Base-by-base conservation (phyloP, 2,329 filamentous ascomycete species). In the Monosporascus sp. region DNA sequence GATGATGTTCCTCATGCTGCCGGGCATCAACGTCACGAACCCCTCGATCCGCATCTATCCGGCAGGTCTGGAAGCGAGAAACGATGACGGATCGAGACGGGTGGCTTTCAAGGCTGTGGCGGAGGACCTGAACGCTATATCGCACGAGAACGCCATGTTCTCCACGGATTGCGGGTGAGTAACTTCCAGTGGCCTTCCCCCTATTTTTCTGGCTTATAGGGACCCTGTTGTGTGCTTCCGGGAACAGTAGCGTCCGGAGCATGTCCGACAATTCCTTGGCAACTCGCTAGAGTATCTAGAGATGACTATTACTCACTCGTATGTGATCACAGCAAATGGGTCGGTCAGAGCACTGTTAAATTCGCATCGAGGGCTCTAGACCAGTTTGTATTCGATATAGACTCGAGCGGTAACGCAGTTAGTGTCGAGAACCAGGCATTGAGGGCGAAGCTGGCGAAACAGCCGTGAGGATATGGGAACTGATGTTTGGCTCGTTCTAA, bases 301-400 rank as follows among this genome's bases (percentile, higher is more conserved):
- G 11, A 14, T 5, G 5, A 3, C 9, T 14, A 34, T 34, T 34
- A 14, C 31, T 34, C 9, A 34, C 31, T 34, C 9, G 11, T 34
- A 34, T 11, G 31, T 14, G 31, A 5, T 34, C 11, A 5, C 31
- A 34, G 31, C 3, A 63, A 63, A 1, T 66, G 62, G 65, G 60
- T 66, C 18, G 55, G 57, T 25, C 64, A 64, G 55, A 62, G 60
- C 17, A 52, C 58, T 9, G 60, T 58, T 1, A 62, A 65, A 11
- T 66, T 65, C 22, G 63, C 62, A 34, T 56, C 63, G 31, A 62
- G 63, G 54, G 62, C 63, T 49, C 58, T 67, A 1, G 65, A 67
- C 15, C 62, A 65, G 53, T 66, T 66, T 42, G 62, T 66, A 8
- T 66, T 66, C 38, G 60, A 60, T 3, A n/a, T 64, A 1, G 55